These are phyloP conservation scores for Fragaria nilgerrensis DNA, from an alignment of 306 rosid species.

Conservation along the genomic window DNA sequence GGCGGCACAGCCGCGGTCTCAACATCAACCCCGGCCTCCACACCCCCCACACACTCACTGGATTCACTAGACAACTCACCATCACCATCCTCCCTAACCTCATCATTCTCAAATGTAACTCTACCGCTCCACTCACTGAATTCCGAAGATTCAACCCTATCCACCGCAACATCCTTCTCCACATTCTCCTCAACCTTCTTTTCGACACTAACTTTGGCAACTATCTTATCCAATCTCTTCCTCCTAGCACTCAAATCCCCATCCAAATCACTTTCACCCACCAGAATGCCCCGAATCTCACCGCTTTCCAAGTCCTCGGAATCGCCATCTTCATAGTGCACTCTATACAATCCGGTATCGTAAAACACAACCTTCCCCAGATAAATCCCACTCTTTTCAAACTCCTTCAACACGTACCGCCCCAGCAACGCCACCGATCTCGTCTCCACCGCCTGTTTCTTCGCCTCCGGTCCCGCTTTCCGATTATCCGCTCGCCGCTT, in stretches of 20 bases:
- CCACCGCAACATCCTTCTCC: conserved; percentile 27
- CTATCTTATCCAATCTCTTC: conserved; percentile 45
- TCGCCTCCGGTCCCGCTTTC: conserved; percentile 38
- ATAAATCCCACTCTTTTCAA: conserved; percentile 51
- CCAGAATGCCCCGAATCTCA: conserved; percentile 60
- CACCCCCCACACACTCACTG: conserved; percentile 22
- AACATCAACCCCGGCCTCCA: conserved; percentile 31
- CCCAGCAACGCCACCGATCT: conserved; percentile 58
- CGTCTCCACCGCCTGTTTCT: conserved; percentile 41
- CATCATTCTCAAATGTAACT: conserved; percentile 23
- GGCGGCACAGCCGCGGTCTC: conserved; percentile 48
- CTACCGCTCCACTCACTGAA: conserved; percentile 36
- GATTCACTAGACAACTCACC: conserved; percentile 49
- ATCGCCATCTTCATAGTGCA: conserved; percentile 82
- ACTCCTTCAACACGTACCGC: conserved; percentile 63
- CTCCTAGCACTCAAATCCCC: conserved; percentile 39
- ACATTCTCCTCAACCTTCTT: conserved; percentile 5
- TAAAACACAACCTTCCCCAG: conserved; percentile 76
- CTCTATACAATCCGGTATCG: conserved; percentile 63
- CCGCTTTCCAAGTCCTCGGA: conserved; percentile 79
- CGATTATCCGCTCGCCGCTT: conserved; percentile 56
- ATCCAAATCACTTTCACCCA: conserved; percentile 41
- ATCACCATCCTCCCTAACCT: conserved; percentile 31
- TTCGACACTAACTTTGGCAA: conserved; percentile 19
- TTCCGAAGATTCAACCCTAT: conserved; percentile 29